Conservation (phyloP, 2,329 filamentous ascomycete species). For the Hypomyces perniciosus region DNA sequence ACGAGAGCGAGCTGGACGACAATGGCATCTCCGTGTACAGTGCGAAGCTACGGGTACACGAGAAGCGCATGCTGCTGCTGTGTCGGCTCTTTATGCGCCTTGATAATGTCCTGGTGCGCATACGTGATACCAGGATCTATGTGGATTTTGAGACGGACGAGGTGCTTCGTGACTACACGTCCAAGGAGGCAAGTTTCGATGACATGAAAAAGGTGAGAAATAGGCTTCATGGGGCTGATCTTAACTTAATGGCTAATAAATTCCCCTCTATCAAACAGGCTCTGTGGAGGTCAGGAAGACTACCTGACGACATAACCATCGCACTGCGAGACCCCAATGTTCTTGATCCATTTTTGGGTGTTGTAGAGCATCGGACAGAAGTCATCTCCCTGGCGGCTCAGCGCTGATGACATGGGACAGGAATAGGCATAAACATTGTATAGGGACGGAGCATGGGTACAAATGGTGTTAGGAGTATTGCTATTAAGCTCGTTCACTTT, state of each 20-base stretch:
- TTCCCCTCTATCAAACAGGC: slow-evolving; percentile 29
- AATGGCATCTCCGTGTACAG: slow-evolving; percentile 90
- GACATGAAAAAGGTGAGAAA: slow-evolving; percentile 59
- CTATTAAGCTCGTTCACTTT: neutral
- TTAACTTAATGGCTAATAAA: neutral
- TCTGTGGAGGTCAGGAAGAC: slow-evolving; percentile 42
- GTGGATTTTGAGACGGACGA: slow-evolving; percentile 76
- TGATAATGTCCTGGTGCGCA: slow-evolving; percentile 79
- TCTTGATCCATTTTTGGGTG: slow-evolving; percentile 61
- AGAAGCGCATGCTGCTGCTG: slow-evolving; percentile 76
- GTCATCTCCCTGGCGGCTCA: slow-evolving; percentile 19
- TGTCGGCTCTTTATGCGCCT: slow-evolving; percentile 86
- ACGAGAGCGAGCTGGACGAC: slow-evolving; percentile 96
- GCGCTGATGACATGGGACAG: neutral
- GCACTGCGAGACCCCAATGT: slow-evolving; percentile 75
- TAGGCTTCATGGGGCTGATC: neutral
- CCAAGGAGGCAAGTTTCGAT: slow-evolving; percentile 77
- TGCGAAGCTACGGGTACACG: slow-evolving; percentile 91
- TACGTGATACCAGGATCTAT: slow-evolving; percentile 87
- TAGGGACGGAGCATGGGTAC: neutral
- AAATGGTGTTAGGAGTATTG: neutral
- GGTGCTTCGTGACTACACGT: slow-evolving; percentile 83
- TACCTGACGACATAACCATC: slow-evolving; percentile 68
- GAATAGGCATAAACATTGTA: neutral
- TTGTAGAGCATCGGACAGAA: slow-evolving; percentile 65